phyloP scores from a whole-genome alignment of 352 stramenopile species.

The Proteromonas lacertae region DNA sequence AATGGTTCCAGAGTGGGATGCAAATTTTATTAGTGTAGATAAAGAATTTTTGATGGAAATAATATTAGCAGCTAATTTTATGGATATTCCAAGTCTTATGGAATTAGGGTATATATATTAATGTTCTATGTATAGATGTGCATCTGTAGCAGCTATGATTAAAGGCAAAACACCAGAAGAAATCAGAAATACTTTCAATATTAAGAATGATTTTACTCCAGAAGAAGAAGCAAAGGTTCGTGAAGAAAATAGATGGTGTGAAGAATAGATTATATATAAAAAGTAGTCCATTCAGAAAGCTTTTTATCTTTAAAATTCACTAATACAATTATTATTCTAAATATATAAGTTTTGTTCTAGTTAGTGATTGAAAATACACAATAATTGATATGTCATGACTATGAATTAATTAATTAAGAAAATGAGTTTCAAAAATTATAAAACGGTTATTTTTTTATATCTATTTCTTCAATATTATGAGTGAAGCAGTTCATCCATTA shows the following conservation, averaged over 20 bases:
- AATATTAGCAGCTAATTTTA: slow-evolving; percentile 98
- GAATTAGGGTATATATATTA: slow-evolving; percentile 50
- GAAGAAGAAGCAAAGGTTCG: slow-evolving; percentile 94
- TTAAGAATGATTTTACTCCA: slow-evolving; percentile 96
- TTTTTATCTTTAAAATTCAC: too few species aligned
- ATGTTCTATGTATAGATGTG: slow-evolving; percentile 48
- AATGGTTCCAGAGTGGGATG: slow-evolving; percentile 96
- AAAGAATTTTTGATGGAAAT: slow-evolving; percentile 97
- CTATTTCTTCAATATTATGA: too few species aligned
- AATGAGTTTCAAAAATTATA: too few species aligned
- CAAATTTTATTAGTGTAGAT: slow-evolving; percentile 93
- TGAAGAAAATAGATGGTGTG: slow-evolving; percentile 99
- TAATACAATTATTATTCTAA: too few species aligned
- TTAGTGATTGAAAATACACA: too few species aligned
- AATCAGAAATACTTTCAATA: slow-evolving; percentile 98
- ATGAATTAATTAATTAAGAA: too few species aligned
- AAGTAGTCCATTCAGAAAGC: too few species aligned
- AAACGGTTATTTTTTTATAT: too few species aligned
- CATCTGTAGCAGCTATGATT: slow-evolving; percentile 40
- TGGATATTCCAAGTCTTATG: slow-evolving; percentile 89
- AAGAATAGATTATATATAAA: too few species aligned
- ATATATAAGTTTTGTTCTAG: too few species aligned
- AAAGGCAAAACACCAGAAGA: slow-evolving; percentile 93
- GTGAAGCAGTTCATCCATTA: too few species aligned
- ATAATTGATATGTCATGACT: too few species aligned